These are phyloP conservation scores for Platanus orientalis DNA, from an alignment of 164 flowering plant genomes.

Conservation along the genomic window DNA sequence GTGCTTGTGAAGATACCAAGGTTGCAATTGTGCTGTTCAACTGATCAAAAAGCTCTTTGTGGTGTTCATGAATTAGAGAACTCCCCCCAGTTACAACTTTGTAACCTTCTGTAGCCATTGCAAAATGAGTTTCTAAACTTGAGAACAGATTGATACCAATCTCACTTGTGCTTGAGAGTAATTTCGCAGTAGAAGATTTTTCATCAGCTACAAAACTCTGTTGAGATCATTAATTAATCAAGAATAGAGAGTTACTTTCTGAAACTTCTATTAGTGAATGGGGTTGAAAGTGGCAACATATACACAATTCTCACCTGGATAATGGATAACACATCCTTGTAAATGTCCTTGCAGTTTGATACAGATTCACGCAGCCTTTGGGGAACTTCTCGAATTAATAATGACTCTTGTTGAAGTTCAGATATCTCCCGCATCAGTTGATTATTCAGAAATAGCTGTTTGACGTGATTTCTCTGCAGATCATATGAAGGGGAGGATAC, in stretches of 20 bases:
- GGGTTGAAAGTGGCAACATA: neutral
- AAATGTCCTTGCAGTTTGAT: constrained; percentile 54
- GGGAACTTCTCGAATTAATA: constrained; percentile 45
- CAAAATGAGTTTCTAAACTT: constrained; percentile 57
- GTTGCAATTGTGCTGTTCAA: constrained; percentile 39
- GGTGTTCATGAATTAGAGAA: constrained; percentile 40
- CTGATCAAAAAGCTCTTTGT: constrained; percentile 38
- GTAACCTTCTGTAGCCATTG: constrained; percentile 25
- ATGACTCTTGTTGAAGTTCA: constrained; percentile 59
- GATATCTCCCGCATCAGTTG: constrained; percentile 46
- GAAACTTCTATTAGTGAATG: neutral
- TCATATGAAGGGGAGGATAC: neutral
- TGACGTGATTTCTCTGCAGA: constrained; percentile 48
- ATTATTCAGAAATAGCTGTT: constrained; percentile 48
- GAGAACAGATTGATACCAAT: constrained; percentile 59
- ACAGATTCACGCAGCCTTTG: constrained; percentile 49
- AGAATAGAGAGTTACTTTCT: constrained; percentile 2
- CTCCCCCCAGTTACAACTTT: constrained; percentile 17
- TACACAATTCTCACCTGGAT: constrained; percentile 42
- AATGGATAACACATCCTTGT: constrained; percentile 44
- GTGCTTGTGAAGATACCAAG: constrained; percentile 35
- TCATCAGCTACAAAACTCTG: constrained; percentile 54
- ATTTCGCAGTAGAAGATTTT: constrained; percentile 39
- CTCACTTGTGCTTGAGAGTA: constrained; percentile 55
- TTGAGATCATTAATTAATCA: constrained; percentile 6